Evolutionary conservation across 352 stramenopile species (phyloP), one percentile per base, ranked within the genome.

Genomic region (Globisporangium carolinianum): DNA sequence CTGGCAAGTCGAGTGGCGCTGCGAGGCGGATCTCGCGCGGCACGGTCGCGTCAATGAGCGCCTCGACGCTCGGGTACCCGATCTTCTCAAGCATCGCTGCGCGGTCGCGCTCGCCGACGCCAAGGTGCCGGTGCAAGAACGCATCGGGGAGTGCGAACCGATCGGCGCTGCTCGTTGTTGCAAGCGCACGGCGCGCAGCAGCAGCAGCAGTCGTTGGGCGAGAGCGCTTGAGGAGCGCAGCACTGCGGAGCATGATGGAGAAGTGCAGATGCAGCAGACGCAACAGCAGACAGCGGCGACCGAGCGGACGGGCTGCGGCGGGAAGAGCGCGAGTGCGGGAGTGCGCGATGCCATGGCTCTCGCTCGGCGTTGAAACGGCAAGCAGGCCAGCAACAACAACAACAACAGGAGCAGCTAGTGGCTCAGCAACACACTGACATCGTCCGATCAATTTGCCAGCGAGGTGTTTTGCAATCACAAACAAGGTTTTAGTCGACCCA

Each of bases 11-110:
- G 54, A 95, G 71, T 45, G 83, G 73, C 66, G 72, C 53, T 8
- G 47, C 53, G 12, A 93, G 66, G 15, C 80, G 80, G 61, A 99
- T 99, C 66, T 97, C 88, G 14, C 74, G 61, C 17, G 97, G 97
- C 38, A 99, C 96, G 6, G 96, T 98, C 8, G 89, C 90, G 56
- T 94, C 82, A 38, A 98, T 89, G 32, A 99, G 82, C 42, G 90
- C 85, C 11, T 99, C 96, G 47, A 99, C 81, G 8, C 63, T 91
- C 36, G 88, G 73, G 67, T 98, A 98, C 43, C 95, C 96, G 39
- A 99, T 81, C 9, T 72, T 86, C 51, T 88, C 61, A 36, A 99
- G 76, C 96, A 99, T 99, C 6, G 82, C 67, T 55, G 86, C 71
- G 35, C 86, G 83, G 57, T 98, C 94, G 47, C 71, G 79, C 15